phyloP scores from a whole-genome alignment of 768 basidiomycete genomes.

The Russula ochroleuca region DNA sequence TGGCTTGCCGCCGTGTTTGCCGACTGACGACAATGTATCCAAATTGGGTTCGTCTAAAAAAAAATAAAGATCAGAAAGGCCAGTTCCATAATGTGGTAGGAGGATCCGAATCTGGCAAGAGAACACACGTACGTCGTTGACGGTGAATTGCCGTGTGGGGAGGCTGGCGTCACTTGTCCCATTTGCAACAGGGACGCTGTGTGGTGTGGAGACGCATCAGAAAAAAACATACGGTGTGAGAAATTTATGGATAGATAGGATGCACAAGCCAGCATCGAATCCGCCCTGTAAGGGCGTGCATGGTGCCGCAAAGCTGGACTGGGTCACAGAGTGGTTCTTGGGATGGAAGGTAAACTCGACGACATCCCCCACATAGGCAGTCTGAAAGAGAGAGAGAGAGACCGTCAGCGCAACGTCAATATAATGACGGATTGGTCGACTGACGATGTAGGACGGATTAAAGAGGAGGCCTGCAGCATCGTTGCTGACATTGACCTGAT shows the following conservation, averaged over 20 bases:
- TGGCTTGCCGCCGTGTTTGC: constrained; percentile 21
- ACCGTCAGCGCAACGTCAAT: neutral
- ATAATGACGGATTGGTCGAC: neutral
- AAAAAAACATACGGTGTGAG: neutral
- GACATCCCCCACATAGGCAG: constrained; percentile 28
- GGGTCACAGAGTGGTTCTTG: constrained; percentile 34
- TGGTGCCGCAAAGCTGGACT: constrained; percentile 16
- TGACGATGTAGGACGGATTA: no score
- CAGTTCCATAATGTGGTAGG: no score
- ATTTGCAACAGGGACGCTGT: constrained; percentile 30
- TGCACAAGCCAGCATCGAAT: constrained; percentile 34
- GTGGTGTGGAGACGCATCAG: neutral
- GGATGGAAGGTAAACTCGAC: constrained; percentile 31
- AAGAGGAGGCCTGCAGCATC: no score
- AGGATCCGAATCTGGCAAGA: neutral
- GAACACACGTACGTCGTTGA: constrained; percentile 28
- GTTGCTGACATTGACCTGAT: no score
- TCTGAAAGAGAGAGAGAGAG: neutral
- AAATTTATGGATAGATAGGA: neutral
- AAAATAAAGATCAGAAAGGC: neutral
- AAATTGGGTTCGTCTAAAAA: constrained; percentile 27
- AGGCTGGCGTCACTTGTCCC: constrained; percentile 16
- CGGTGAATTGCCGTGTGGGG: constrained; percentile 24
- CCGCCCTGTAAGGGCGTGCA: constrained; percentile 21
- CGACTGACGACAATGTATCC: constrained; percentile 30